Base-by-base conservation (phyloP, 2,329 filamentous ascomycete species). In the Sporothrix globosa region DNA sequence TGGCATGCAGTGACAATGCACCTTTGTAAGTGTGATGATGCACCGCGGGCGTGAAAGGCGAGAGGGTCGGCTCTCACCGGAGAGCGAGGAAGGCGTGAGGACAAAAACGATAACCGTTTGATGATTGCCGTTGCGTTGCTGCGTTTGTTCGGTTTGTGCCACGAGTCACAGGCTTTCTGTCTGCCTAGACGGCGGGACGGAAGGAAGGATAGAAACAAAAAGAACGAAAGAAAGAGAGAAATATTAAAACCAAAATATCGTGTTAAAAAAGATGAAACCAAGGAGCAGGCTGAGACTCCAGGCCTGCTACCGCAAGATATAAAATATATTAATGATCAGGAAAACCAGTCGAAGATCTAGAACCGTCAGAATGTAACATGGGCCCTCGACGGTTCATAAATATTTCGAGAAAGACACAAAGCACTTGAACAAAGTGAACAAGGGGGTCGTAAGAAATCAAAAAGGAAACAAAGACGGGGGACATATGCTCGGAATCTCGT, bases 271-370 rank as follows among this genome's bases (percentile, higher is more conserved):
- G 41, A 2, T 44, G 27, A 14, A 39, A 39, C 9, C 17, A 52
- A 52, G 46, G 30, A 21, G 30, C 63, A 67, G 27, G 48, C 27
- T 63, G 48, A 50, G 61, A 65, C 61, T 63, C 61, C 61, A 34
- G 61, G 61, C 46, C 61, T 50, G 46, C 61, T n/a, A 19, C 30
- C 53, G 30, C 30, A 67, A 17, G 60, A 65, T 39, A 39, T 11
- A 65, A 17, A 46, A 24, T n/a, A 30, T 19, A 34, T 24, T 10
- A 44, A 19, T 30, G 34, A 53, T 41, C 48, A 53, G 13, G 48
- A 52, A 52, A 50, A 1, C 44, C 17, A 19, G 27, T 46, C 27
- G 10, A 39, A 30, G 19, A 50, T 66, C 63, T 10, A 52, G 19
- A 39, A 5, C 14, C 24, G 19, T 19, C 44, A 63, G 27, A 52